Conservation (phyloP, 225 moss, liverwort and hornwort genomes). For the Asterella californica region DNA sequence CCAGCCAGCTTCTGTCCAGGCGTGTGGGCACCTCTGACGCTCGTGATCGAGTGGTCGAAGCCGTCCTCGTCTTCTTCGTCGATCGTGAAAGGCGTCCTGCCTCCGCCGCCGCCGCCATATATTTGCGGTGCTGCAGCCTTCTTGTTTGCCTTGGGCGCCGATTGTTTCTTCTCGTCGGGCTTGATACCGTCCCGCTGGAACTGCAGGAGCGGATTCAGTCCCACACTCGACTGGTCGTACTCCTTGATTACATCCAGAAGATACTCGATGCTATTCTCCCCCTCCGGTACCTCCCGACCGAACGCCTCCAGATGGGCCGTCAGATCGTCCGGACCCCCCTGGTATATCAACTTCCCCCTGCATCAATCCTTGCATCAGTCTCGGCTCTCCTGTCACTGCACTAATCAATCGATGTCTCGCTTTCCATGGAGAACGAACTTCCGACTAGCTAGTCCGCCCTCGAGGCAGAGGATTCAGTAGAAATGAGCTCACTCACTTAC, state of each 20-base stretch:
- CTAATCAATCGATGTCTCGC: too few species aligned
- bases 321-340: constrained; percentile 20
- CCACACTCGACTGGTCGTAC: constrained; percentile 10
- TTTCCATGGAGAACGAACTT: too few species aligned
- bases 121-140: background rate
- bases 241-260: constrained; percentile 33
- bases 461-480: background rate
- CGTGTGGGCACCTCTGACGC: background rate
- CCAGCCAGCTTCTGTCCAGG: constrained; percentile 1
- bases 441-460: too few species aligned
- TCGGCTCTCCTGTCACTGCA: too few species aligned
- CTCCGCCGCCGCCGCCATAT: background rate
- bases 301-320: constrained; percentile 17
- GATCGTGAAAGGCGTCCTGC: background rate
- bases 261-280: constrained; percentile 27
- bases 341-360: constrained; percentile 31
- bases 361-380: background rate
- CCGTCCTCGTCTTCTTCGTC: background rate
- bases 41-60: constrained; percentile 22
- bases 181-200: constrained; percentile 23
- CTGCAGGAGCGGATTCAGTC: constrained; percentile 26
- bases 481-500: background rate
- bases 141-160: background rate
- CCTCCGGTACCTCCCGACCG: constrained; percentile 22
- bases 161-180: background rate